These are phyloP conservation scores for Dioscorea cayenensis DNA, from an alignment of 116 monocot genomes.

Conservation along the genomic window DNA sequence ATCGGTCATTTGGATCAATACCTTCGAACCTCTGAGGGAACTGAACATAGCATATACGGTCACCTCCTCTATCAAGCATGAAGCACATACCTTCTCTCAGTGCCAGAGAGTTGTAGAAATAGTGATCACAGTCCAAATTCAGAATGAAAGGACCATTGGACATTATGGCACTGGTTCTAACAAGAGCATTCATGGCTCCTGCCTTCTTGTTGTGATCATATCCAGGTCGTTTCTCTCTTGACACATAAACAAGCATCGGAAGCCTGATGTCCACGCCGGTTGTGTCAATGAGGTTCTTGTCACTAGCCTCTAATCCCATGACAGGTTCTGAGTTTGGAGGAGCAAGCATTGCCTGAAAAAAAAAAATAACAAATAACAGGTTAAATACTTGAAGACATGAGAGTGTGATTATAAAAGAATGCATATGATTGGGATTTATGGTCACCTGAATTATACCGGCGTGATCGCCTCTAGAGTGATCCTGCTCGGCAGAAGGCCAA, in stretches of 20 bases:
- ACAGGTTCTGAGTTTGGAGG: slow-evolving; percentile 74
- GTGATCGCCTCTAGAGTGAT: slow-evolving; percentile 82
- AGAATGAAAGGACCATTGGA: slow-evolving; percentile 96
- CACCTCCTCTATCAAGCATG: slow-evolving; percentile 97
- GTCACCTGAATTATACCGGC: slow-evolving; percentile 92
- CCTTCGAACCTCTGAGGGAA: slow-evolving; percentile 98
- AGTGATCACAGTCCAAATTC: slow-evolving; percentile 95
- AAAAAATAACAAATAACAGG: background rate
- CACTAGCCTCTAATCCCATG: slow-evolving; percentile 27
- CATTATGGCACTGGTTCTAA: slow-evolving; percentile 88
- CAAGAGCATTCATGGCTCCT: slow-evolving; percentile 94
- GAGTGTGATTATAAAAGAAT: too few relatives aligned
- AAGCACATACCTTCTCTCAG: slow-evolving; percentile 93
- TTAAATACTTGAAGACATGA: too few relatives aligned
- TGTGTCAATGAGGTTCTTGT: slow-evolving; percentile 38
- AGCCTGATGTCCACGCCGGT: slow-evolving; percentile 59
- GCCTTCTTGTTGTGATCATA: slow-evolving; percentile 99
- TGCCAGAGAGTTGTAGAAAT: slow-evolving; percentile 75
- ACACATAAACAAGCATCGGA: slow-evolving; percentile 95
- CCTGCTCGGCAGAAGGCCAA: slow-evolving; percentile 46
- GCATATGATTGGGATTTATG: background rate
- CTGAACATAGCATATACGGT: slow-evolving; percentile 85
- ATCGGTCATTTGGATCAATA: slow-evolving; percentile 81
- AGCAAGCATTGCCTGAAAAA: slow-evolving; percentile 72
- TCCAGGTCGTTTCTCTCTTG: slow-evolving; percentile 84